Evolutionary conservation across 1,284 basidiomycete species (phyloP).

Genomic region (Trametes pubescens): DNA sequence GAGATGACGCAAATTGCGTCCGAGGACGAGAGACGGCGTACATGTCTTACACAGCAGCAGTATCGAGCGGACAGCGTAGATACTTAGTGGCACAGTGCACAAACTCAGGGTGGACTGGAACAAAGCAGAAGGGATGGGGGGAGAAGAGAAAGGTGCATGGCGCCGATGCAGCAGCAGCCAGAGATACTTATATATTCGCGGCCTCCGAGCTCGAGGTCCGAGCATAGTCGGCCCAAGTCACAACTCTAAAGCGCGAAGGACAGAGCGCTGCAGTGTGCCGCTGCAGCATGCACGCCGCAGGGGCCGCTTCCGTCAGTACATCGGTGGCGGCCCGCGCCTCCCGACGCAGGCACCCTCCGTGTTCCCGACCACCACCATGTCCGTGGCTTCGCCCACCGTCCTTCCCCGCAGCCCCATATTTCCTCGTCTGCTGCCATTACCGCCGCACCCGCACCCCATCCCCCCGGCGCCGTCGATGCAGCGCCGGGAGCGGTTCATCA

Average conservation of each 20-base stretch:
- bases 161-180: no score
- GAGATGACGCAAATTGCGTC: background rate
- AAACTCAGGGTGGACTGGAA: no score
- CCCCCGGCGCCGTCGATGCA: conserved; percentile 61
- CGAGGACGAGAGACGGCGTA: background rate
- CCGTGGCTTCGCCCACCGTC: conserved; percentile 73
- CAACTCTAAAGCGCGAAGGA: no score
- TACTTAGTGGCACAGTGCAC: no score
- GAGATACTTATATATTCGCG: no score
- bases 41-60: background rate
- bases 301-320: no score
- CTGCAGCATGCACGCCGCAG: no score
- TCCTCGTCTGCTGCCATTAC: conserved; percentile 69
- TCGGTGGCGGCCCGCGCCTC: background rate
- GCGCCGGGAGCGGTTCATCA: conserved; percentile 62
- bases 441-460: conserved; percentile 71
- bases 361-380: conserved; percentile 44
- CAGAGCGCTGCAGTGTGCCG: no score
- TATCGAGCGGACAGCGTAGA: background rate
- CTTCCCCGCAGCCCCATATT: conserved; percentile 67
- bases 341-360: background rate
- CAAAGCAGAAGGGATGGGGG: no score
- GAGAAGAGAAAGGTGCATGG: no score
- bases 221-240: no score
- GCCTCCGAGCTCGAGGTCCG: no score